These are phyloP conservation scores for Spathaspora girioi DNA, from an alignment of 805 yeast genomes.

Conservation along the genomic window DNA sequence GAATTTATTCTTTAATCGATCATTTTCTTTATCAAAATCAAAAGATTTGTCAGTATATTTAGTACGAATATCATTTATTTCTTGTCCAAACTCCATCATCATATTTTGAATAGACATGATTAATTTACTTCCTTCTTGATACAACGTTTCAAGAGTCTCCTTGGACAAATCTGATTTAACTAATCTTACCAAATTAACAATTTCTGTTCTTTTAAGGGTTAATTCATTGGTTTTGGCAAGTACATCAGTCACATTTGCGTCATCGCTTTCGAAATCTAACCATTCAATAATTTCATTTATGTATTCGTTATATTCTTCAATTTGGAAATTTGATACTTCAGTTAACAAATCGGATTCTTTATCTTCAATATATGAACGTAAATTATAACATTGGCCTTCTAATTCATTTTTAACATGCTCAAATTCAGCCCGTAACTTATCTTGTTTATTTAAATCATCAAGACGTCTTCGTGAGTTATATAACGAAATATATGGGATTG, in stretches of 20 bases:
- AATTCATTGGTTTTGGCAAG: slow-evolving; percentile 21
- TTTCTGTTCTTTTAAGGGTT: slow-evolving; percentile 12
- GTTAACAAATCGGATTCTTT: slow-evolving; percentile 36
- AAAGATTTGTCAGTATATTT: slow-evolving; percentile 43
- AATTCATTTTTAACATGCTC: slow-evolving; percentile 64
- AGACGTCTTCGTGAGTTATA: slow-evolving; percentile 46
- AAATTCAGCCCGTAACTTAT: slow-evolving; percentile 47
- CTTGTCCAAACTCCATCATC: slow-evolving; percentile 43
- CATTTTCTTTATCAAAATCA: slow-evolving; percentile 51
- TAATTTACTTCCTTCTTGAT: slow-evolving; percentile 39
- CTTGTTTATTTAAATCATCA: slow-evolving; percentile 49
- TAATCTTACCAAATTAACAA: slow-evolving; percentile 38
- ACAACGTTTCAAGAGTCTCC: slow-evolving; percentile 41
- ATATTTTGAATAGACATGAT: slow-evolving; percentile 42
- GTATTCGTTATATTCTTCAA: slow-evolving; percentile 13
- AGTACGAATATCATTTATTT: slow-evolving; percentile 38
- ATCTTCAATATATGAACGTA: slow-evolving; percentile 58
- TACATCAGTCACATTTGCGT: slow-evolving; percentile 33
- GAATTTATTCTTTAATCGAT: slow-evolving; percentile 33
- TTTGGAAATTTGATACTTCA: slow-evolving; percentile 37
- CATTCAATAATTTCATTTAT: slow-evolving; percentile 62
- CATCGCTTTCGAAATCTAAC: slow-evolving; percentile 71
- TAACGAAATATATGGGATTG: slow-evolving; percentile 37
- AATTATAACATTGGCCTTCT: slow-evolving; percentile 69
- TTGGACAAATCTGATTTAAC: slow-evolving; percentile 44